phyloP scores from a whole-genome alignment of 257 asterid species.

The Nicotiana tabacum region DNA sequence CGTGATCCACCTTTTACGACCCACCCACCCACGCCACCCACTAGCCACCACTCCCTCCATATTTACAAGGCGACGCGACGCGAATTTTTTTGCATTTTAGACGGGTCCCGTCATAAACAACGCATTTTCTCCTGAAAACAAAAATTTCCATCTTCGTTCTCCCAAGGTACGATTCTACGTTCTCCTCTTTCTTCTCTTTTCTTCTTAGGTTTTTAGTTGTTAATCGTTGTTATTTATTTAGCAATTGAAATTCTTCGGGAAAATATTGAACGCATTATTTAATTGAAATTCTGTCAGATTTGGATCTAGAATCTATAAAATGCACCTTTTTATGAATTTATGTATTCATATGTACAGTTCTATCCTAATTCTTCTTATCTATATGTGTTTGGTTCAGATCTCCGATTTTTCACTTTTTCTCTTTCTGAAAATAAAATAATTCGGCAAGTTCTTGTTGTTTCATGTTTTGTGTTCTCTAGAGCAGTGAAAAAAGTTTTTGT shows the following conservation, averaged over 20 bases:
- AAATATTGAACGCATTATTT: neutral
- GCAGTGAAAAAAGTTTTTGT: neutral
- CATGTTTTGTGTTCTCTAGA: neutral
- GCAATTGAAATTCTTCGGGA: neutral
- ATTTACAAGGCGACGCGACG: neutral
- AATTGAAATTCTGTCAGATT: neutral
- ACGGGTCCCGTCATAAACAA: neutral
- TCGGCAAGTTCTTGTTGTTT: neutral
- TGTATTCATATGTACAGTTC: neutral
- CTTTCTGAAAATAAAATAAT: neutral
- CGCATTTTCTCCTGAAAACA: neutral
- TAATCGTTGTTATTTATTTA: neutral
- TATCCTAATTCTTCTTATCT: neutral
- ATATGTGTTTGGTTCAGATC: neutral
- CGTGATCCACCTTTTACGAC: neutral
- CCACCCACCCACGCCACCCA: neutral
- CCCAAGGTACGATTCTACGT: neutral
- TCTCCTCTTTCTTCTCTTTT: neutral
- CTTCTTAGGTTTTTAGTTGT: neutral
- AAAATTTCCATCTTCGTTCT: neutral
- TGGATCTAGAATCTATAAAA: neutral
- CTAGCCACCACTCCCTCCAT: neutral
- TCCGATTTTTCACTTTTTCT: neutral
- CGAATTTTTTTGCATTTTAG: neutral
- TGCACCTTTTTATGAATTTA: neutral